Evolutionary conservation across 306 rosid species (phyloP).

Genomic region (Calophaca sinica): DNA sequence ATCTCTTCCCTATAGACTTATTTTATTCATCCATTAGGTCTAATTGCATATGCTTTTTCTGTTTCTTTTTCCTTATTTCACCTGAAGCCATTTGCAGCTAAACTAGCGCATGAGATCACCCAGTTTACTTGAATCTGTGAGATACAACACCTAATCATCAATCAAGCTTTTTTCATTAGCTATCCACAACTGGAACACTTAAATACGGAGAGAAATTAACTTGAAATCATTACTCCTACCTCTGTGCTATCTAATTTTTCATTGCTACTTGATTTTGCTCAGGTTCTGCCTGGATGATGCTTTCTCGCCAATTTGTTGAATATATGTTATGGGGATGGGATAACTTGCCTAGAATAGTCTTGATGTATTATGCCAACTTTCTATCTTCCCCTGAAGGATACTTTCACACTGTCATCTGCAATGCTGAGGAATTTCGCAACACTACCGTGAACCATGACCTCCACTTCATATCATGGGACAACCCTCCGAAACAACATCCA

Average conservation of each 20-base stretch:
- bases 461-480: slow-evolving; percentile 67
- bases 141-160: no score
- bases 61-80: no score
- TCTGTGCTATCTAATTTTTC: neutral
- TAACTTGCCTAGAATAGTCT: slow-evolving; percentile 61
- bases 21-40: no score
- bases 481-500: slow-evolving; percentile 63
- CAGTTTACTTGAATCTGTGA: no score
- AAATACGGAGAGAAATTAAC: neutral
- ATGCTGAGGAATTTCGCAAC: slow-evolving; percentile 61
- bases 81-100: no score
- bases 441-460: slow-evolving; percentile 66
- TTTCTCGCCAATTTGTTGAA: slow-evolving; percentile 58
- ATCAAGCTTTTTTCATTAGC: no score
- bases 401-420: slow-evolving; percentile 66
- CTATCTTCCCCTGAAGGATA: slow-evolving; percentile 68
- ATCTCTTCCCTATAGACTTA: no score
- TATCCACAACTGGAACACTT: no score
- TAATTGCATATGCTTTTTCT: no score
- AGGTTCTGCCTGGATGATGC: slow-evolving; percentile 75
- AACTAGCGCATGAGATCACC: no score
- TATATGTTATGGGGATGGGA: slow-evolving; percentile 67
- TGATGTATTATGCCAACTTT: slow-evolving; percentile 65
- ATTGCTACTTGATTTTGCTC: slow-evolving; percentile 39
- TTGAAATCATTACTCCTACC: neutral